These are phyloP conservation scores for Arthroderma sp. DNA, from an alignment of 2,329 filamentous ascomycete species.

Conservation along the genomic window DNA sequence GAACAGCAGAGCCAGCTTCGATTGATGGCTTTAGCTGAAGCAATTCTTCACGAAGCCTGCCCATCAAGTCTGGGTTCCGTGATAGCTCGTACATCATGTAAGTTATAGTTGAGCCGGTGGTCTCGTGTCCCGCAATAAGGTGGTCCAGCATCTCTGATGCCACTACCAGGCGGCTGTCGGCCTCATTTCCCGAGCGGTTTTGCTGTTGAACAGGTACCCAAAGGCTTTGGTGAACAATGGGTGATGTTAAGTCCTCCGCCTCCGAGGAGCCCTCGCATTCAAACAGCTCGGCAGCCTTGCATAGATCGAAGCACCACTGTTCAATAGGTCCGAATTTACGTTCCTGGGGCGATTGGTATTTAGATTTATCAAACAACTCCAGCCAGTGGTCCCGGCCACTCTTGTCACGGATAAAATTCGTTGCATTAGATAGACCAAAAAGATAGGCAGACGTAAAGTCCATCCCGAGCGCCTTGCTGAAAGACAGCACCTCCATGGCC, in stretches of 20 bases:
- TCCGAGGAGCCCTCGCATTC: slow-evolving; percentile 11
- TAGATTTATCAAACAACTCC: slow-evolving; percentile 43
- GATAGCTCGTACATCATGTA: slow-evolving; percentile 5
- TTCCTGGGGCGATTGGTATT: slow-evolving; percentile 40
- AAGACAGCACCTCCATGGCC: slow-evolving; percentile 37
- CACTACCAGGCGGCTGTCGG: slow-evolving; percentile 34
- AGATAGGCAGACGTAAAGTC: slow-evolving; percentile 60
- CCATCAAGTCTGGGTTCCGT: not conserved
- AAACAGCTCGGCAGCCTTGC: slow-evolving; percentile 29
- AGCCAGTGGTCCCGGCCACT: slow-evolving; percentile 47
- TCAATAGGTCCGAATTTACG: slow-evolving; percentile 51
- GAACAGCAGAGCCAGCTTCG: not conserved
- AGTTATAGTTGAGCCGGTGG: slow-evolving; percentile 29
- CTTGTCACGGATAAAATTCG: slow-evolving; percentile 44
- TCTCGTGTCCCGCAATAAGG: slow-evolving; percentile 64
- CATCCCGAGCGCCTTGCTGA: slow-evolving; percentile 55
- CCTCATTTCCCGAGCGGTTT: slow-evolving; percentile 8
- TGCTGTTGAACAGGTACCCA: slow-evolving; percentile 11
- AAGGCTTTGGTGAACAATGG: slow-evolving; percentile 20
- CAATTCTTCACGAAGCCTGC: slow-evolving; percentile 1
- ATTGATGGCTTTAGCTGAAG: slow-evolving; percentile 1
- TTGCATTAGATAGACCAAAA: slow-evolving; percentile 47
- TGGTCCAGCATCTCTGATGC: slow-evolving; percentile 69
- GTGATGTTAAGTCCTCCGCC: slow-evolving; percentile 7
- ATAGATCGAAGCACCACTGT: slow-evolving; percentile 44